Evolutionary conservation across 805 yeast genomes (phyloP), one percentile per base, ranked within the genome.

Genomic region (Ogataea polymorpha): DNA sequence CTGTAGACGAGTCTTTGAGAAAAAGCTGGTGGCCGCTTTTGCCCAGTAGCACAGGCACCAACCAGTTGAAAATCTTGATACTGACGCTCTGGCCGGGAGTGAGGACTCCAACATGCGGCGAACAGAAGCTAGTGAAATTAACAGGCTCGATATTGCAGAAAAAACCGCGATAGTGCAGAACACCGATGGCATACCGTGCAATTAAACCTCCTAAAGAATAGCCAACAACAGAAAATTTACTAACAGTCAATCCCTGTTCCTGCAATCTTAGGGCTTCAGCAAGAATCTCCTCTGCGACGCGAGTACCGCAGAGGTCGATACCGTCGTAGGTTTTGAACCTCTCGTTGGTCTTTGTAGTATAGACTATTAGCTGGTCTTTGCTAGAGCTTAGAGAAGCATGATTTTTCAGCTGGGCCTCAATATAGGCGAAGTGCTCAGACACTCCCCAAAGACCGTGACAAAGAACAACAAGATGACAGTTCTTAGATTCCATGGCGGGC

Each of bases 161-260:
- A 44, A 69, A 67, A 4, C 72, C 73, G 49, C 72, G 71, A 25
- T 71, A 70, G 48, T 77, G 67, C 48, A 80, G 66, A 33, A 83
- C 70, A 2, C 97, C 97, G 30, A 89, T 71, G 11, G 90, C 83
- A 59, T 86, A 89, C 37, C 97, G 68, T 0, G 88, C 74, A 35
- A 91, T 79, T 15, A 90, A 62, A 0, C 97, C 97, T 23, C 97
- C 96, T 46, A 90, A 66, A 0, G 96, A 89, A 58, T 89, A 90
- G 1, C 97, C 96, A 5, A 86, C 71, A 28, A 89, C 67, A 39
- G 95, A 86, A 36, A 91, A 70, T 52, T 80, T 78, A n/a, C 70
- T 67, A 9, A 87, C 86, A 12, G 45, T 50, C n/a, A 58, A 61
- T 11, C 57, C 53, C n/a, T 25, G 27, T 20, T 29, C 31, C 1